phyloP scores from a whole-genome alignment of 163 green algal species.

The Prototheca cutis region DNA sequence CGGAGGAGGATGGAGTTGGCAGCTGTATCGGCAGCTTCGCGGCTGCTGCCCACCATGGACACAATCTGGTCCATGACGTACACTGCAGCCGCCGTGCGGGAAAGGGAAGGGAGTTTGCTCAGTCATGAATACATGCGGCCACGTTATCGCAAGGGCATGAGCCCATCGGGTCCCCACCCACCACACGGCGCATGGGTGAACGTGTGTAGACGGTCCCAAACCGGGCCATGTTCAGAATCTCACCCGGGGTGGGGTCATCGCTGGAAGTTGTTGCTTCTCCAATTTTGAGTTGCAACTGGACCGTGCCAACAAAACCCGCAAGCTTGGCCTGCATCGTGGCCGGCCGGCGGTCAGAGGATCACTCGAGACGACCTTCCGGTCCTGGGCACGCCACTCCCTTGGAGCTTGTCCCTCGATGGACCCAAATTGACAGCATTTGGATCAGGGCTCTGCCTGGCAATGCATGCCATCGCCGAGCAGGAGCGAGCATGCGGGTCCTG shows the following conservation, averaged over 20 bases:
- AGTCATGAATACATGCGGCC: constrained; percentile 9
- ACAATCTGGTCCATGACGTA: constrained; percentile 82
- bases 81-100: too few species aligned
- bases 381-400: too few species aligned
- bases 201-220: too few species aligned
- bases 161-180: not conserved
- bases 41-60: constrained; percentile 29
- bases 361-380: too few species aligned
- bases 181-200: not conserved
- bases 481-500: too few species aligned
- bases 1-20: constrained; percentile 55
- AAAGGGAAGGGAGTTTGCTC: too few species aligned
- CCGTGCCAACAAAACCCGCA: constrained; percentile 5
- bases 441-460: too few species aligned
- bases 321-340: not conserved
- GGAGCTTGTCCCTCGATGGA: too few species aligned
- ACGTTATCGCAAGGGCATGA: not conserved
- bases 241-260: constrained; percentile 60
- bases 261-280: constrained; percentile 50
- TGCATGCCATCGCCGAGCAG: too few species aligned
- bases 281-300: constrained; percentile 50
- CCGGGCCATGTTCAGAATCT: too few species aligned
- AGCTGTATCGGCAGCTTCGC: constrained; percentile 41
- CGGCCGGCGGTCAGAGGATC: too few species aligned
- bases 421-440: too few species aligned